Base-by-base conservation (phyloP, 2,329 filamentous ascomycete species). In the Tolypocladium guangdongense region DNA sequence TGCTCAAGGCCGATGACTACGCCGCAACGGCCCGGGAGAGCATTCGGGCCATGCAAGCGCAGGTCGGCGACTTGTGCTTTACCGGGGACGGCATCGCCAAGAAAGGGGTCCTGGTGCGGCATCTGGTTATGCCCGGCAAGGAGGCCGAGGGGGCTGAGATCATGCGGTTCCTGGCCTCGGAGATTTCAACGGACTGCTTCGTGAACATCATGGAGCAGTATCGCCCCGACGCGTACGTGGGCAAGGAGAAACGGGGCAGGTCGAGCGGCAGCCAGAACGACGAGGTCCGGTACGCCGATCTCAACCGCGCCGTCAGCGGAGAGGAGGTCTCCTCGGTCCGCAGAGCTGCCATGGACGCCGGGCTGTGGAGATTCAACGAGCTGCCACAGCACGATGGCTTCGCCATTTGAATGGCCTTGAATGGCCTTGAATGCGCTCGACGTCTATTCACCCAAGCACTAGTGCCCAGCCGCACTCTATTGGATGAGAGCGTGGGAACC, bases 121-220 rank as follows among this genome's bases (percentile, higher is more conserved):
- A 95, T 68, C 77, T 95, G 2, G 87, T 92, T 30, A 95, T 95
- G 89, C 89, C 88, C 0, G 87, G 87, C 0, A 82, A 84, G 61
- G 86, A 88, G 63, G 80, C 80, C 20, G 88, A 93, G 68, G 86
- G 86, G 0, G 75, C 76, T 50, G 74, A 82, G 57, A 93, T 95
- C 55, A 86, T 95, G 75, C 76, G 72, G 56, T 95, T 88, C 76
- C 73, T 95, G 18, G 88, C 87, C 0, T 73, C 78, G 32, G 80
- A 90, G 51, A 77, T 95, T 2, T 88, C 86, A 4, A 77, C 73
- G 53, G 88, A 93, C 66, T 76, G 87, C 45, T 92, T 91, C 68
- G 80, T 93, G 55, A 86, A 95, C 64, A 84, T 95, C 59, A 93
- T 93, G 88, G 88, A 95, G 68, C 89, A 95, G 69, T 93, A 93